Evolutionary conservation across 352 stramenopile species (phyloP), one percentile per base, ranked within the genome.

Genomic region (Phytophthora pseudosyringae): DNA sequence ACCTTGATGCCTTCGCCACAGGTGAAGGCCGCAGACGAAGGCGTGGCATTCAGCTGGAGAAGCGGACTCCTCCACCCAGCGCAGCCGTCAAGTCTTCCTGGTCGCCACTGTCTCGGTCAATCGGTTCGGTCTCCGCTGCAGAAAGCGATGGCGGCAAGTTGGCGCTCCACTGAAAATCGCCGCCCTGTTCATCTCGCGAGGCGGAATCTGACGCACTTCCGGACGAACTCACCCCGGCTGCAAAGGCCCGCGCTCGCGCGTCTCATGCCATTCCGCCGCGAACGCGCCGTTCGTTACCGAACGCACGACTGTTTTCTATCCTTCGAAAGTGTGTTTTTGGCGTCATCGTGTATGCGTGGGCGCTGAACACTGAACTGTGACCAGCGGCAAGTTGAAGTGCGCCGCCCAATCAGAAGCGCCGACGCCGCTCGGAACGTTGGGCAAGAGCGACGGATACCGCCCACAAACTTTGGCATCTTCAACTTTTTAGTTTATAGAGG

Each of bases 301-400:
- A 26, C 29, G 39, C 16, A 28, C 5, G 43, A 62, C 43, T 57
- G 28, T 41, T 67, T 67, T 35, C 51, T 54, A 54, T 48, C 15
- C 25, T 59, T 52, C 31, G 16, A 54, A 46, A 60, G 33, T 48
- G n/a, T 39, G 33, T 47, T 63, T 28, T 10, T 25, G 54, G 46
- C 47, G 55, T 56, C 26, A 49, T 59, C 38, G 26, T 50, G 10
- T n/a, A 43, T 59, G 35, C 10, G 36, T 58, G 46, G 35, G 51
- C 51, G 18, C 49, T 57, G 33, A 38, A n/a, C 40, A 28, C 49
- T 57, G 33, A 38, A n/a, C 40, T 31, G 40, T 21, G 21, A 21
- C 2, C 5, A 48, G 16, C 32, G 54, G 46, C 35, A 67, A 16
- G 41, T 67, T 67, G 59, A 67, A 67, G 32, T 40, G 35, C 1